Percentiles rank a stretch among this genome's conserved stretches.
Evolutionary conservation across 768 basidiomycete genomes (phyloP).

Genomic region (Steccherinum ochraceum): DNA sequence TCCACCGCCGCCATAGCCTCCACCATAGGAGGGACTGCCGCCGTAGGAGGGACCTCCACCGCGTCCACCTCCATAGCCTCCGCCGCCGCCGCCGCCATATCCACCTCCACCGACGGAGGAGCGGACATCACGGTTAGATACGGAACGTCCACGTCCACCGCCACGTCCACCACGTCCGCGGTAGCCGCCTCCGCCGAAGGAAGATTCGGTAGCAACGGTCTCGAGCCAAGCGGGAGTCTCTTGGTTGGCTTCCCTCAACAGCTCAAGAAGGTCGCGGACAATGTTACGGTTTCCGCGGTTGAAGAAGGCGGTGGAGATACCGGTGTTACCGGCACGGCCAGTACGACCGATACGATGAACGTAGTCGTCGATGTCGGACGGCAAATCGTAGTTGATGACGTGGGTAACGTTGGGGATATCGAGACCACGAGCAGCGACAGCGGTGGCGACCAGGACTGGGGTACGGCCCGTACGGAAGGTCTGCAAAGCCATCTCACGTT

Average conservation of each 20-base stretch:
- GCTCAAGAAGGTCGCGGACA: constrained; percentile 85
- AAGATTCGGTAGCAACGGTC: constrained; percentile 73
- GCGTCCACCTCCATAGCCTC: constrained; percentile 26
- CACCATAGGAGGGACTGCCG: constrained; percentile 26
- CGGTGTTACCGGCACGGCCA: constrained; percentile 97
- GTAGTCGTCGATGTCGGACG: constrained; percentile 98
- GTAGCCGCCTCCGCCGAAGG: constrained; percentile 57
- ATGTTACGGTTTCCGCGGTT: constrained; percentile 91
- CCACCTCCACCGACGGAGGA: constrained; percentile 31
- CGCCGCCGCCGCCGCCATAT: constrained; percentile 26
- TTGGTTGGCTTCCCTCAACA: constrained; percentile 94
- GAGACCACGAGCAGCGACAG: constrained; percentile 97
- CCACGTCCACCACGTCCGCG: constrained; percentile 49
- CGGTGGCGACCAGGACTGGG: constrained; percentile 95
- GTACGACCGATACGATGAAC: constrained; percentile 98
- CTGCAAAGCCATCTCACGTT: constrained; percentile 92
- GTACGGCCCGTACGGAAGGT: constrained; percentile 95
- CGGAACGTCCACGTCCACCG: constrained; percentile 40
- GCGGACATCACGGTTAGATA: constrained; percentile 37
- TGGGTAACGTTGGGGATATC: constrained; percentile 99
- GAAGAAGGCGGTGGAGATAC: constrained; percentile 94
- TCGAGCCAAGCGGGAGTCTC: constrained; percentile 91
- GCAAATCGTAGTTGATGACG: constrained; percentile 97
- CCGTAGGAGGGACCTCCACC: constrained; percentile 3
- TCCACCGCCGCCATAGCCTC: constrained; percentile 27